phyloP scores from a whole-genome alignment of 2,329 filamentous ascomycete species.

The Beauveria sp. region DNA sequence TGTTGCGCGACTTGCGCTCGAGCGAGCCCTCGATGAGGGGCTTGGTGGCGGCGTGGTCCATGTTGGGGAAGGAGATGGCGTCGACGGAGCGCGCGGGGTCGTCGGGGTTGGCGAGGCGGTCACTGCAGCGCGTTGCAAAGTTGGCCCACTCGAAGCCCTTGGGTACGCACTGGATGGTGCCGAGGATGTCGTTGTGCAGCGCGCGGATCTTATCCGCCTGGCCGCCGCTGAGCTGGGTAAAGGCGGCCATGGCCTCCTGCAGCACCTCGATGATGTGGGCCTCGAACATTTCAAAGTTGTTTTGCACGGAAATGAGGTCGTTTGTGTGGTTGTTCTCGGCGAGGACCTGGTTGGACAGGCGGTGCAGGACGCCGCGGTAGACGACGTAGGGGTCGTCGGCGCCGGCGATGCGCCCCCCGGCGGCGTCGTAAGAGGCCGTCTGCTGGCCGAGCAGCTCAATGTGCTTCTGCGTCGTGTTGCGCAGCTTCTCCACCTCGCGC shows the following conservation, averaged over 20 bases:
- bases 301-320: constrained; percentile 85
- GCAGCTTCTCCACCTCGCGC: constrained; percentile 88
- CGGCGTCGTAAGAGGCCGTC: constrained; percentile 70
- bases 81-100: constrained; percentile 66
- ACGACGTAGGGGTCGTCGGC: constrained; percentile 83
- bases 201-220: constrained; percentile 76
- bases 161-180: constrained; percentile 67
- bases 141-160: constrained; percentile 86
- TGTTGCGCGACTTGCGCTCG: constrained; percentile 84
- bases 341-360: constrained; percentile 81
- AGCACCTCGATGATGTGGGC: constrained; percentile 74
- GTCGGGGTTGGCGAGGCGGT: constrained; percentile 70
- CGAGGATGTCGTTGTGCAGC: constrained; percentile 78
- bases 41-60: constrained; percentile 71
- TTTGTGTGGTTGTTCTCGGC: constrained; percentile 96
- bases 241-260: constrained; percentile 74
- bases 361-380: constrained; percentile 71
- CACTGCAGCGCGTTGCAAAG: constrained; percentile 65
- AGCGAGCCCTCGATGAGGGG: constrained; percentile 81
- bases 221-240: constrained; percentile 70
- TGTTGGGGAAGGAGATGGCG: constrained; percentile 78
- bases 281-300: constrained; percentile 83
- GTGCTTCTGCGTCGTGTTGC: constrained; percentile 82
- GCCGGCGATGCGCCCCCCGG: constrained; percentile 62
- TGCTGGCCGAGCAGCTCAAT: constrained; percentile 90